Conservation (phyloP, 164 flowering plant species). For the Dillenia turbinata region DNA sequence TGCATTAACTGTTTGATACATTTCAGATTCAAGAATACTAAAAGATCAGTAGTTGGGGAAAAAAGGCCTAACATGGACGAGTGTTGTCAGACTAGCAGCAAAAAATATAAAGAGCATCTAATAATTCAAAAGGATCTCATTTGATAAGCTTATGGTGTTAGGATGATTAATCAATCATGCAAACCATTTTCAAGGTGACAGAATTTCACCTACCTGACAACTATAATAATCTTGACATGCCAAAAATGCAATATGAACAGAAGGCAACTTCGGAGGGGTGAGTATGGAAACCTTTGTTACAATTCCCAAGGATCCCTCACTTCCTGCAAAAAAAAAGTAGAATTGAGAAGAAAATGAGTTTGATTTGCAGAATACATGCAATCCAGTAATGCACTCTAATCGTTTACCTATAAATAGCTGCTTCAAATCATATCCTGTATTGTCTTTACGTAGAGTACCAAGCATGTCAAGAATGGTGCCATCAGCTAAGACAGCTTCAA, state of each 20-base stretch:
- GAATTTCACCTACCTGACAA: constrained; percentile 63
- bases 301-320: constrained; percentile 97
- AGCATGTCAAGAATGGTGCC: constrained; percentile 94
- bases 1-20: no score
- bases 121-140: no score
- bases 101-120: no score
- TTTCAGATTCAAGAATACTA: no score
- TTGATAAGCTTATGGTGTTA: no score
- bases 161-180: no score
- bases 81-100: no score
- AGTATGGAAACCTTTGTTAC: constrained; percentile 90
- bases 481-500: constrained; percentile 89
- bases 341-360: background rate
- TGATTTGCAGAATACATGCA: constrained; percentile 1
- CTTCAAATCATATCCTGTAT: constrained; percentile 96
- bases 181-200: background rate
- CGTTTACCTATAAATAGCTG: constrained; percentile 88
- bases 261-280: constrained; percentile 77
- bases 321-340: constrained; percentile 46
- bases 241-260: constrained; percentile 84
- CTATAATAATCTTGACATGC: constrained; percentile 78
- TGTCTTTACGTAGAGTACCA: constrained; percentile 92
- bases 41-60: no score
- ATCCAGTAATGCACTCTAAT: background rate
- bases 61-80: no score